Base-by-base conservation (phyloP, 2,329 filamentous ascomycete species). In the Ascosphaera apis region DNA sequence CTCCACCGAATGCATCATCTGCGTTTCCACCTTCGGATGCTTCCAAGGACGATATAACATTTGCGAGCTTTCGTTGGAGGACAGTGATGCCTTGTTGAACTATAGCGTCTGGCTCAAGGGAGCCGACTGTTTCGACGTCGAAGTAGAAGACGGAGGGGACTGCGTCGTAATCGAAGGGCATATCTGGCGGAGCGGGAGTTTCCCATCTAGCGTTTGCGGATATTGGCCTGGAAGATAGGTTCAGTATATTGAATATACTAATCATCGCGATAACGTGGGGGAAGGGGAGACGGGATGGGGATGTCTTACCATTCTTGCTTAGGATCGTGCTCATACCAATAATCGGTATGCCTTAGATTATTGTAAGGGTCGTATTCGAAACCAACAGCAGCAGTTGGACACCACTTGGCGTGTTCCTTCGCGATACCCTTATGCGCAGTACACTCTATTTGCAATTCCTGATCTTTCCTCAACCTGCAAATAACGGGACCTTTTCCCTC, bases 281-380 rank as follows among this genome's bases (percentile, higher is more conserved):
- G 11, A 25, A 33, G 36, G 16, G 31, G 36, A 36, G 18, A n/a
- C n/a, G n/a, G n/a, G n/a, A n/a, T n/a, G 32, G 59, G 61, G 39
- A 42, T 36, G 19, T 56, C 55, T 8, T 54, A 91, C 84, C 84
- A 93, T 64, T 93, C 86, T 48, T 72, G 68, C 40, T 69, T 66
- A 1, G 80, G 58, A 56, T 91, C 78, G 45, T 76, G 69, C 62
- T 98, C 88, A 53, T 82, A 93, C 88, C 88, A 98, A 56, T 91
- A 72, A 49, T 91, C 81, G 38, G 88, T 66, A 57, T 98, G 88
- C 44, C 76, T 71, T 44, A 98, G 63, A 60, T 91, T 93, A 61
- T 98, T 98, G 56, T 91, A 79, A 41, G 88, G 88, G 53, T 98
- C 88, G 56, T 98, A 98, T 57, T 98, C 88, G 53, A 98, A 98